Evolutionary conservation across 306 rosid species (phyloP).

Genomic region (Cucurbita maxima): DNA sequence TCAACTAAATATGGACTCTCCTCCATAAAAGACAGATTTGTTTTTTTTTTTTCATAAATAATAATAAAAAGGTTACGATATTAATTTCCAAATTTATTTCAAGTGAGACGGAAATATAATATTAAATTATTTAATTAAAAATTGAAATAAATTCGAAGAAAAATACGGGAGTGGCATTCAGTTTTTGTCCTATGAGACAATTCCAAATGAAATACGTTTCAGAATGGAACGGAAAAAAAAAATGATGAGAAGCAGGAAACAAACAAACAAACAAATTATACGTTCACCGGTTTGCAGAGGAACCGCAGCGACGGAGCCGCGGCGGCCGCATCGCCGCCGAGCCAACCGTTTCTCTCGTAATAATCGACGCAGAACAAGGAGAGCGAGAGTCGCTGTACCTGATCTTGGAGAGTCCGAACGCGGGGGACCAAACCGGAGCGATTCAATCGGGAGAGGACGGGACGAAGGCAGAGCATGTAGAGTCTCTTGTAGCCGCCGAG

Average conservation of each 20-base stretch:
- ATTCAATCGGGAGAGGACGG: slow-evolving; percentile 68
- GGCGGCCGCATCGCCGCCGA: slow-evolving; percentile 21
- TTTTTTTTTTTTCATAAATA: no score
- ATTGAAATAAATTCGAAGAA: neutral
- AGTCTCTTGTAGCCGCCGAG: slow-evolving; percentile 86
- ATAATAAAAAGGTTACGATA: no score
- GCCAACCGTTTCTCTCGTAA: slow-evolving; percentile 21
- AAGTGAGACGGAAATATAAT: neutral
- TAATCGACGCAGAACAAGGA: slow-evolving; percentile 67
- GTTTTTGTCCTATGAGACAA: neutral
- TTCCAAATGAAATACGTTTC: neutral
- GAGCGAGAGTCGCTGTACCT: slow-evolving; percentile 55
- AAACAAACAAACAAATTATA: slow-evolving; percentile 17
- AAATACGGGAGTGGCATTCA: neutral
- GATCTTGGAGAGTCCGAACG: slow-evolving; percentile 56
- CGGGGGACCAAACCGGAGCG: slow-evolving; percentile 37
- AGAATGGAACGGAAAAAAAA: neutral
- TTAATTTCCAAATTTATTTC: no score
- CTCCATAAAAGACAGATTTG: no score
- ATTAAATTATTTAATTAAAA: neutral
- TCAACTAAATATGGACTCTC: no score
- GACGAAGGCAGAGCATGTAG: slow-evolving; percentile 67
- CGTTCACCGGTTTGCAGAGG: slow-evolving; percentile 42
- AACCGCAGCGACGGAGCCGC: slow-evolving; percentile 29
- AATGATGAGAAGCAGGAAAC: neutral